Evolutionary conservation across 805 yeast genomes (phyloP).

Genomic region (Lachancea sp.): DNA sequence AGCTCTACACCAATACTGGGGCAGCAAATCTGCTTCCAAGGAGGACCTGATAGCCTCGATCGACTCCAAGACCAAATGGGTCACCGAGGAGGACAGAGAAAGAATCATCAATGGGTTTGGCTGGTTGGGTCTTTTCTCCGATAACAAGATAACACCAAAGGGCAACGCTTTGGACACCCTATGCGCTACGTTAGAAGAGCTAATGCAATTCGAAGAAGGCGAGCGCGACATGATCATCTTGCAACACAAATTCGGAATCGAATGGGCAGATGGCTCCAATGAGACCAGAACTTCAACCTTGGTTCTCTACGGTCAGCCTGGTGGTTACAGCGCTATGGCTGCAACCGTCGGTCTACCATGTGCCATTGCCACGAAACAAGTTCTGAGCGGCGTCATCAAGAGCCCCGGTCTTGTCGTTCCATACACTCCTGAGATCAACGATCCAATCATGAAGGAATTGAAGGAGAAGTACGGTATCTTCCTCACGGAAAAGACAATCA

Average conservation of each 20-base stretch:
- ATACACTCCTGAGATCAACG: conserved; percentile 80
- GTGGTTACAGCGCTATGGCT: conserved; percentile 97
- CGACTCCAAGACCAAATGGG: conserved; percentile 71
- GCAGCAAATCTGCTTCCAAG: conserved; percentile 63
- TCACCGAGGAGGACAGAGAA: conserved; percentile 72
- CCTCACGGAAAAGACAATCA: conserved; percentile 78
- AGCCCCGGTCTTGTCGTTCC: conserved; percentile 90
- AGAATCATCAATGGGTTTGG: conserved; percentile 82
- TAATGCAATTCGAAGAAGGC: conserved; percentile 92
- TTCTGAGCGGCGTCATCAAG: conserved; percentile 71
- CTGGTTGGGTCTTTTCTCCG: conserved; percentile 92
- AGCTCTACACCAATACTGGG: conserved; percentile 69
- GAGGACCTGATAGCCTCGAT: conserved; percentile 71
- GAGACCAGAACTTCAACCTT: conserved; percentile 94
- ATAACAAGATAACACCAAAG: conserved; percentile 70
- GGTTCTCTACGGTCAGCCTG: conserved; percentile 82
- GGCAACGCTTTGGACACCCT: conserved; percentile 93
- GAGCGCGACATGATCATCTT: conserved; percentile 93
- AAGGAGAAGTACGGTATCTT: conserved; percentile 85
- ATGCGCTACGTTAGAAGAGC: conserved; percentile 91
- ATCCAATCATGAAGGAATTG: conserved; percentile 84
- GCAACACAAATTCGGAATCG: conserved; percentile 97
- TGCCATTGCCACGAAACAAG: conserved; percentile 87
- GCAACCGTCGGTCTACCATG: conserved; percentile 97
- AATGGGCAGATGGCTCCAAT: conserved; percentile 86